Evolutionary conservation across 495 filamentous ascomycete species (phyloP).

Genomic region (Poronia punctata): DNA sequence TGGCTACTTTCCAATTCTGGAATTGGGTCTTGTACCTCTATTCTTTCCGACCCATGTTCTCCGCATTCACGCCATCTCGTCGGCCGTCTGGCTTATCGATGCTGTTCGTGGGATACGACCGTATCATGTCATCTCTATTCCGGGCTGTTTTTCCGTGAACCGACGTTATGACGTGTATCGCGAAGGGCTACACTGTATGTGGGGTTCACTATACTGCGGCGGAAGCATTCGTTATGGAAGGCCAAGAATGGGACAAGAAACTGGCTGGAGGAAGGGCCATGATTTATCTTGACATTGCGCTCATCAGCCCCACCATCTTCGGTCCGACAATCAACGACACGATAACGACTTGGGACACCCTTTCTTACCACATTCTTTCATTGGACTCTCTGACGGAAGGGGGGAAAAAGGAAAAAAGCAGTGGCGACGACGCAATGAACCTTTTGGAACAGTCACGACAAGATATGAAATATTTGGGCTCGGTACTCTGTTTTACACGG

Average conservation of each 20-base stretch:
- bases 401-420: too few relatives aligned
- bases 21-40: constrained; percentile 44
- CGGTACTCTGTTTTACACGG: not conserved
- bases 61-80: constrained; percentile 28
- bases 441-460: constrained; percentile 2
- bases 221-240: constrained; percentile 4
- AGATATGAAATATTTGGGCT: constrained; percentile 4
- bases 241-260: not conserved
- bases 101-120: constrained; percentile 42
- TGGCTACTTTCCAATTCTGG: constrained; percentile 37
- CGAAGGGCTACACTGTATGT: not conserved
- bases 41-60: constrained; percentile 39
- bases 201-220: not conserved
- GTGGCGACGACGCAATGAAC: not conserved
- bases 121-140: constrained; percentile 37
- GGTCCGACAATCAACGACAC: not conserved
- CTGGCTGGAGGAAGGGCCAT: not conserved
- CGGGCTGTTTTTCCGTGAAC: constrained; percentile 25
- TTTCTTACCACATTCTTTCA: not conserved
- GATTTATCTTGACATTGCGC: not conserved
- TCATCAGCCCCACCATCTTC: not conserved
- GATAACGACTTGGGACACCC: not conserved
- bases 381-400: constrained; percentile 2
- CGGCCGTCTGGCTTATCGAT: constrained; percentile 41
- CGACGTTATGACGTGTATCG: not conserved